Evolutionary conservation across 176 grass and related monocot genomes (phyloP), one percentile per base, ranked within the genome.

Genomic region (Zea luxurians): DNA sequence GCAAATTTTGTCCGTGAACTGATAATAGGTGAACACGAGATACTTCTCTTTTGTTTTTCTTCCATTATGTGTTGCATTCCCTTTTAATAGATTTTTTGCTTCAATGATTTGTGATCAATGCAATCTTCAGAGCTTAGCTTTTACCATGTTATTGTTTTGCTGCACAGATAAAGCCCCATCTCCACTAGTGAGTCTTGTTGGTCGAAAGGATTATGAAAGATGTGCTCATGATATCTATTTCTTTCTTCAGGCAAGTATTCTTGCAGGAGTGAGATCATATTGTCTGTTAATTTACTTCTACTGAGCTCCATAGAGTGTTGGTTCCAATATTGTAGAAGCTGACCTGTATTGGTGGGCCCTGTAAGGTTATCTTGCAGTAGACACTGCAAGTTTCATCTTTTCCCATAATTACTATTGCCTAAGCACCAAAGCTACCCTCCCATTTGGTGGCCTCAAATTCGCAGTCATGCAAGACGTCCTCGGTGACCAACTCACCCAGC

Each of bases 221-320:
- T 93, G 92, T 88, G 96, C 90, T 66, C 83, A 91, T 66, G 96
- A 99, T 82, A 77, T 99, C 58, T 99, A 93, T 83, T 96, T 92
- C 79, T 99, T 99, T 89, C 89, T 99, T 74, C 96, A 99, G 96
- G 96, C 93, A 89, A 87, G 11, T 47, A 67, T 71, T 77, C 44
- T 36, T 60, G 53, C 47, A 65, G 59, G 49, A 38, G 58, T 72
- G 66, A 72, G 11, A 40, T 46, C 38, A 64, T 84, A 18, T 4
- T 34, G 27, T 49, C 62, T 71, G 46, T 35, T 59, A 70, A 66
- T 42, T 62, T 44, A 59, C 58, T n/a, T 10, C 49, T 78, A 38
- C 15, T 64, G 12, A 11, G 40, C 48, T 66, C 3, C 8, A 35
- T 53, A 66, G 48, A 58, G 10, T 21, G 13, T 52, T 35, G 45